Base-by-base conservation (phyloP, 148 eudicot species). In the Drosera capensis region DNA sequence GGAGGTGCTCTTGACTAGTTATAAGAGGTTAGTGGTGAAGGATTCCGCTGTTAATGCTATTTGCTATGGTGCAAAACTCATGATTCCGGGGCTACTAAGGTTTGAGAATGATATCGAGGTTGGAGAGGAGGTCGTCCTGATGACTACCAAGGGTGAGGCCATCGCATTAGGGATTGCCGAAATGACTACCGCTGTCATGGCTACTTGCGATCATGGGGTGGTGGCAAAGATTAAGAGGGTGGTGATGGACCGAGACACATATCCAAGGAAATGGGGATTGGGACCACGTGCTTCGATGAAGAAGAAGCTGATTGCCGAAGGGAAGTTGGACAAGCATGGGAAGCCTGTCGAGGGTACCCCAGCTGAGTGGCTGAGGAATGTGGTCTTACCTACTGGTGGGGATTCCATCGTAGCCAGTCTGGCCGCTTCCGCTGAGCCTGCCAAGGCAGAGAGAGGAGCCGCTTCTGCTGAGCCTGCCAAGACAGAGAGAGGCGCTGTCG, bases 151-250 rank as follows among this genome's bases (percentile, higher is more conserved):
- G 35, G 96, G 96, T 1, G 96, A 82, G 78, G 96, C 96, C 0
- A 79, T 86, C 59, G 96, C 96, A 0, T 53, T 86, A 49, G 96
- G 96, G 3, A 77, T 88, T 54, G 94, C 96, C 0, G 94, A 88
- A 79, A 88, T 88, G 96, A 80, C 90, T 3, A 88, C 94, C 7
- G 96, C 90, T 11, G 96, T 88, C 31, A 88, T 88, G 90, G 96
- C 90, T 5, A 83, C 96, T 29, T 88, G 96, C 65, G 96, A 83
- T 77, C 96, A 88, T 46, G 96, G 96, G 4, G 77, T 78, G 9
- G 96, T 88, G 20, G 86, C 96, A 0, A 88, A 77, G 71, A 88
- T 88, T 52, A 88, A 88, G 80, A 88, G 96, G 77, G 96, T 83
- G 18, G 85, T 88, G 52, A 88, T 88, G 96, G 96, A 88, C 55